Evolutionary conservation across 352 stramenopile genomes (phyloP), one percentile per base, ranked within the genome.

Genomic region (Thraustotheca clavata): DNA sequence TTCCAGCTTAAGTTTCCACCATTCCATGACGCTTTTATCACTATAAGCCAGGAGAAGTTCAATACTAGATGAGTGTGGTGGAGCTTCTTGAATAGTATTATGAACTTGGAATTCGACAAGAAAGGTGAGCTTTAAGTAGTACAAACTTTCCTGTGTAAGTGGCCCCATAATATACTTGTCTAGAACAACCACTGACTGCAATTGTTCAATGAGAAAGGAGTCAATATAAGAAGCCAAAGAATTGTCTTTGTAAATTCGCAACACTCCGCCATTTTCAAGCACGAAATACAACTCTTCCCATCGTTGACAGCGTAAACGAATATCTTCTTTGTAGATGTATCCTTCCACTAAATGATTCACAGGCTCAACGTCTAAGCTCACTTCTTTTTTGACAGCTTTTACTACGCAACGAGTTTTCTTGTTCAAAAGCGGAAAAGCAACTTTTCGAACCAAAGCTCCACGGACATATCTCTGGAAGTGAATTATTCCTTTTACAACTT

Each of bases 391-490:
- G 6, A 3, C 33, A 2, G 31, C 54, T 14, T 16, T 26, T 9
- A 40, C 18, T 3, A 62, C 33, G 33, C 16, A 40, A 9, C 27
- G 54, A 38, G 22, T 27, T 29, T n/a, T 8, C 20, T 8, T 36
- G 1, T 40, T 36, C n/a, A 26, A 46, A 18, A 29, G 8, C 24
- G 57, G 57, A 27, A 65, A 26, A 33, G 57, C 57, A 39, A 26
- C 14, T 11, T 46, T 40, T 7, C 57, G 57, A 20, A 65, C 32
- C n/a, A 38, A 33, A 7, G 41, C 31, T 7, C 57, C 57, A 2
- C 57, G 57, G 12, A 55, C 38, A 33, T 55, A 65, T 27, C 29
- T 32, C 27, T 65, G 57, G 4, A 65, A 20, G n/a, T 65, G 57
- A 38, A 65, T 27, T 20, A 65, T 34, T 3, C 41, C 36, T 2